A percentile compares a stretch with the other conserved stretches of the same genome.
Conservation (phyloP, 495 filamentous ascomycete genomes). For the Amniculicola lignicola region DNA sequence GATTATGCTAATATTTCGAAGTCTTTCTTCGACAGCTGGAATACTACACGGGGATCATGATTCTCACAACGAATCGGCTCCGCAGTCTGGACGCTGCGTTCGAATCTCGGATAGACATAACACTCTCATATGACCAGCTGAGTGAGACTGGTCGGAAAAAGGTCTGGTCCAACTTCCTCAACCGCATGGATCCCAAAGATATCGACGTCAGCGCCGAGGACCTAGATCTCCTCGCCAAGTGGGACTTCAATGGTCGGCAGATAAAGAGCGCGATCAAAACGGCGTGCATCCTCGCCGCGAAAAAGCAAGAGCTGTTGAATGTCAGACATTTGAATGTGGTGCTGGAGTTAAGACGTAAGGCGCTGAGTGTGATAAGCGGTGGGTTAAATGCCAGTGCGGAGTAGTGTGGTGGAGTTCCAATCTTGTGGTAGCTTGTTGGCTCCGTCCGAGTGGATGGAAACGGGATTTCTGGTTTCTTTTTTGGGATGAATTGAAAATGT, state of each 20-base stretch:
- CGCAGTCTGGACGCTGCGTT: conserved; percentile 39
- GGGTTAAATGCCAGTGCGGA: no score
- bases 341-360: conserved; percentile 39
- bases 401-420: no score
- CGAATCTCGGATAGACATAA: conserved; percentile 41
- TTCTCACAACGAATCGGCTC: conserved; percentile 38
- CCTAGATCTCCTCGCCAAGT: conserved; percentile 42
- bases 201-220: conserved; percentile 41
- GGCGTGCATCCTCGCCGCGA: conserved; percentile 45
- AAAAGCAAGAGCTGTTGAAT: conserved; percentile 37
- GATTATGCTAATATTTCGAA: no score
- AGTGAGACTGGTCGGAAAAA: conserved; percentile 21
- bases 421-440: no score
- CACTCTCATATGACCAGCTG: conserved; percentile 38
- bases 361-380: background rate
- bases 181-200: conserved; percentile 17
- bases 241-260: conserved; percentile 57
- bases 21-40: conserved; percentile 51
- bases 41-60: conserved; percentile 51
- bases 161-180: conserved; percentile 47
- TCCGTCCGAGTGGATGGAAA: no score
- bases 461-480: no score
- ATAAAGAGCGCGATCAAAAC: conserved; percentile 63
- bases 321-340: conserved; percentile 46
- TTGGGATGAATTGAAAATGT: no score